phyloP scores from a whole-genome alignment of 805 yeast genomes.

The Candida ficus region DNA sequence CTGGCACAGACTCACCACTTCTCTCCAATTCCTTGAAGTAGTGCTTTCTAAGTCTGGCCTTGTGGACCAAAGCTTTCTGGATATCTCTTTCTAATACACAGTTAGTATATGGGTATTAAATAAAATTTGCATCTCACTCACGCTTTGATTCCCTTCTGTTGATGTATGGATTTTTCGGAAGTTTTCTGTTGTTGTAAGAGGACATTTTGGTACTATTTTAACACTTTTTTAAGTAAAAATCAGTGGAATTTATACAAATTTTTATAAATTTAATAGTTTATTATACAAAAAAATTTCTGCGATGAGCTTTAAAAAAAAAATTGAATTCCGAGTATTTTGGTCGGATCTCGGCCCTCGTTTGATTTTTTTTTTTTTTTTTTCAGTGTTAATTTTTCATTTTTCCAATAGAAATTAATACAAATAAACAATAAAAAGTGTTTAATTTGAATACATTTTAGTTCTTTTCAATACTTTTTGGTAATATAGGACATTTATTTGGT shows the following conservation, averaged over 20 bases:
- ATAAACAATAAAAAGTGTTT: too few relatives aligned
- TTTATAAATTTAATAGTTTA: neutral
- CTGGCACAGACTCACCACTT: constrained; percentile 58
- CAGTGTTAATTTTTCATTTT: constrained; percentile 2
- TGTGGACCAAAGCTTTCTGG: constrained; percentile 67
- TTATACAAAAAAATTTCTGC: constrained; percentile 2
- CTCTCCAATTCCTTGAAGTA: constrained; percentile 75
- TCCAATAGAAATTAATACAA: too few relatives aligned
- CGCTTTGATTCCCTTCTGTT: constrained; percentile 23
- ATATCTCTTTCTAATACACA: constrained; percentile 52
- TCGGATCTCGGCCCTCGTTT: constrained; percentile 1
- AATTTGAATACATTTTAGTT: too few relatives aligned
- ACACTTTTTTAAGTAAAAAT: neutral
- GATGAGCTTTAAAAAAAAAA: constrained; percentile 4
- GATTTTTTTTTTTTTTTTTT: constrained; percentile 1
- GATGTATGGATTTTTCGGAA: constrained; percentile 19
- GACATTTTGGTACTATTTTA: constrained; percentile 7
- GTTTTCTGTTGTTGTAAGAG: constrained; percentile 7
- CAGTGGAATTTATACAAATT: neutral
- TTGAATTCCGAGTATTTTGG: neutral
- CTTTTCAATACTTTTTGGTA: too few relatives aligned
- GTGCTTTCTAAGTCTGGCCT: constrained; percentile 74
- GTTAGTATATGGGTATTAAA: constrained; percentile 12
- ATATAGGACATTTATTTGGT: too few relatives aligned
- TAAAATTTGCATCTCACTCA: constrained; percentile 2